These are phyloP conservation scores for Ophiostoma montium DNA, from an alignment of 2,329 filamentous ascomycete species.

Conservation along the genomic window DNA sequence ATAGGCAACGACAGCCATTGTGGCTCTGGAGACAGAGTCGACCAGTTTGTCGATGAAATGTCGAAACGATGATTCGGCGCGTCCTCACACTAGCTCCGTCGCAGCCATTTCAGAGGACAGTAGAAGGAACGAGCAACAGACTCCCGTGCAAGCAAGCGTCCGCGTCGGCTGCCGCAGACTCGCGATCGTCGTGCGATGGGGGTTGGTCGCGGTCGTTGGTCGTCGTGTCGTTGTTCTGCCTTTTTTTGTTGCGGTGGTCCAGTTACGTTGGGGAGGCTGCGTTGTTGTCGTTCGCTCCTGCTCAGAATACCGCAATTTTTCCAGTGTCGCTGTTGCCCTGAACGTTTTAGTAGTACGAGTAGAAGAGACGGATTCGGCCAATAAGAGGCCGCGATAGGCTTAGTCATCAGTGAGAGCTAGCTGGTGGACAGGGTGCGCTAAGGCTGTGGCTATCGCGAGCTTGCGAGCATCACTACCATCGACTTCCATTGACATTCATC, in stretches of 20 bases:
- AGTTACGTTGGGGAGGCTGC: background rate
- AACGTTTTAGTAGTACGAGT: background rate
- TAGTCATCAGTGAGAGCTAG: too few relatives aligned
- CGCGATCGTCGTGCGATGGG: background rate
- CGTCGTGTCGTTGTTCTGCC: background rate
- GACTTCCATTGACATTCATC: too few relatives aligned
- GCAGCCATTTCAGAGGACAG: conserved; percentile 9
- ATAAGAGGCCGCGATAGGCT: background rate
- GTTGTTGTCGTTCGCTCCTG: conserved; percentile 1
- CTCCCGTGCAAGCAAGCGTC: background rate
- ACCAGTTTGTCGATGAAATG: background rate
- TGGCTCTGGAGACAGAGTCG: background rate
- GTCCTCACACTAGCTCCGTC: conserved; percentile 12
- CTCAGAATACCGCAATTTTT: conserved; percentile 2
- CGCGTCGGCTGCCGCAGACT: background rate
- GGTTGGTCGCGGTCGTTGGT: background rate
- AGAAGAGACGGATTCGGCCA: background rate
- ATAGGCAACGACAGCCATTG: background rate
- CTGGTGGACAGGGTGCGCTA: too few relatives aligned
- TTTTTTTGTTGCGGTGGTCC: background rate
- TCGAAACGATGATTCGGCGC: conserved; percentile 1
- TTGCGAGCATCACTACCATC: too few relatives aligned
- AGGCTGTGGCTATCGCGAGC: too few relatives aligned
- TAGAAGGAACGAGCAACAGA: background rate
- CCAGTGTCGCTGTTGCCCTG: conserved; percentile 7